These are phyloP conservation scores for Debaryomyces coudertii DNA, from an alignment of 1,139 yeast genomes.

Conservation along the genomic window DNA sequence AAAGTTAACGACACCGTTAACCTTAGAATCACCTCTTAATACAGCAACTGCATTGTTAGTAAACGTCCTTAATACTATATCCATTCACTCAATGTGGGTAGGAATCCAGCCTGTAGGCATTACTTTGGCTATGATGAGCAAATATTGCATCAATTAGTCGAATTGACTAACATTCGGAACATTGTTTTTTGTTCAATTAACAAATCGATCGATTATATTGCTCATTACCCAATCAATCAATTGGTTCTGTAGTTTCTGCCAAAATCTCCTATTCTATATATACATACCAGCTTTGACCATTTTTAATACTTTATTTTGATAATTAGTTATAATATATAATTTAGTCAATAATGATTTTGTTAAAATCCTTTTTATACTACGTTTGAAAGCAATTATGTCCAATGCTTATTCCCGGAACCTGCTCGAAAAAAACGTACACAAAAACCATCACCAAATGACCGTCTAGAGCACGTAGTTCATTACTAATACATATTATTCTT, in stretches of 20 bases:
- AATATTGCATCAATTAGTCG: conserved; percentile 4
- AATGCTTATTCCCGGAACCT: not conserved
- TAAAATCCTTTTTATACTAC: not conserved
- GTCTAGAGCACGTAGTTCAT: conserved; percentile 1
- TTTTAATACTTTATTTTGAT: conserved; percentile 16
- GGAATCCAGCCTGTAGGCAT: not conserved
- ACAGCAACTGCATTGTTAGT: conserved; percentile 72
- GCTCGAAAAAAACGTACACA: conserved; percentile 4
- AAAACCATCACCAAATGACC: not conserved
- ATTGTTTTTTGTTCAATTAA: not conserved
- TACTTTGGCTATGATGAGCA: conserved; percentile 1
- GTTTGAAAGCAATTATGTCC: conserved; percentile 4
- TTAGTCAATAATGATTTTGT: not conserved
- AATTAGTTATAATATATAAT: conserved; percentile 6
- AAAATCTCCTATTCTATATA: conserved; percentile 3
- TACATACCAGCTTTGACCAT: conserved; percentile 44
- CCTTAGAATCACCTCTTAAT: conserved; percentile 90
- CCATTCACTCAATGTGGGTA: not conserved
- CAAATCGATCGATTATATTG: conserved; percentile 6
- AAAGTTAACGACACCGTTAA: conserved; percentile 81
- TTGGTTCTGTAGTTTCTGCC: not conserved
- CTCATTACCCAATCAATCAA: conserved; percentile 8
- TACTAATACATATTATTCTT: not conserved
- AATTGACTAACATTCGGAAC: conserved; percentile 1
- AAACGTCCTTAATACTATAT: not conserved